Evolutionary conservation across 2,329 filamentous ascomycete genomes (phyloP), one percentile per base, ranked within the genome.

Genomic region (Stenocarpella maydis): DNA sequence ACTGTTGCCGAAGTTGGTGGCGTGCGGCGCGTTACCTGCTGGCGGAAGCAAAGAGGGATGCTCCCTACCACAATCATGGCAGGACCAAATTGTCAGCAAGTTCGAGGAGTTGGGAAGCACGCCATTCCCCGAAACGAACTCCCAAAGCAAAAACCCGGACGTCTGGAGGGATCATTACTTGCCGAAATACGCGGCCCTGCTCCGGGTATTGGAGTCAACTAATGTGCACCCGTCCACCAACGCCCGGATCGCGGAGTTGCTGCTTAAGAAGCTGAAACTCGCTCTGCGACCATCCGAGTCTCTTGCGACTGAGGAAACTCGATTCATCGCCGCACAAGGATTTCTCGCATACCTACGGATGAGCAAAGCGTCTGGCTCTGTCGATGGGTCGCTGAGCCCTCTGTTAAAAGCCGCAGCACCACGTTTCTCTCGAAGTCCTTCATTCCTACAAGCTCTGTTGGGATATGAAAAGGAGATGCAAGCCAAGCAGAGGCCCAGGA

Each of bases 271-370:
- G 75, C 79, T 93, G 47, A 88, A 89, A 73, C 84, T 90, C 28
- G 89, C 90, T 0, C 80, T 93, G 53, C 83, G 87, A 24, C 88
- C 89, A 9, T 88, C 88, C 1, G 86, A 86, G 7, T 84, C 85
- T 14, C 79, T 89, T 64, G 84, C 85, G 2, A 88, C 87, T 3
- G 86, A 91, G 71, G 87, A 91, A 76, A 87, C 89, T n/a, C 85
- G 88, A 43, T 94, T 96, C 73, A 92, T 93, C 61, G 85, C 91
- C 69, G 92, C 91, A 12, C 90, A 90, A 73, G 93, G 92, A 0
- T 93, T 96, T 75, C 88, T 88, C 69, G 88, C 91, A 5, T 93
- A 94, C 74, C 83, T 93, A 31, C 84, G 87, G 60, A 89, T 93
- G 84, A 88, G 86, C 65, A 86, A 84, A 71, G 83, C 85, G 4